Evolutionary conservation across 768 basidiomycete species (phyloP).

Genomic region (Pisolithus marmoratus): DNA sequence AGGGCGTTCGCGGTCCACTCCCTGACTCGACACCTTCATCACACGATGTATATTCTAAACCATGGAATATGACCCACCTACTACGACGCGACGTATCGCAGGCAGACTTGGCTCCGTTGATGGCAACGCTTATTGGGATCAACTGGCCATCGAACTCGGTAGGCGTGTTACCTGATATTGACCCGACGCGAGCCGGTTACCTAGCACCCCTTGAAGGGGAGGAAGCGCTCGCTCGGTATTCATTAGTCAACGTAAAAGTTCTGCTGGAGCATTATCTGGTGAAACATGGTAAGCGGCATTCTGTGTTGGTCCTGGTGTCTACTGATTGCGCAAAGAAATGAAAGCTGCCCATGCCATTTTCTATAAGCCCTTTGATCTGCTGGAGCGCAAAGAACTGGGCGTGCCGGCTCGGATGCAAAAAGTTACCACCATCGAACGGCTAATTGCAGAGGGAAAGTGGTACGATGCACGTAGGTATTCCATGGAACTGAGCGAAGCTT

Average conservation of each 20-base stretch:
- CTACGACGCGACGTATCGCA: conserved; percentile 75
- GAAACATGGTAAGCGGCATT: conserved; percentile 55
- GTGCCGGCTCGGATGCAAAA: conserved; percentile 30
- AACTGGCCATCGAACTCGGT: conserved; percentile 80
- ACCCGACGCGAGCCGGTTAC: conserved; percentile 55
- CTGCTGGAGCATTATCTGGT: conserved; percentile 72
- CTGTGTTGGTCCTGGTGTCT: background rate
- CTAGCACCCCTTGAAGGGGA: conserved; percentile 43
- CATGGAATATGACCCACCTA: conserved; percentile 56
- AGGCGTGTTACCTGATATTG: conserved; percentile 73
- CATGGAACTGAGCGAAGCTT: conserved; percentile 43
- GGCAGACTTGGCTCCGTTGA: conserved; percentile 74
- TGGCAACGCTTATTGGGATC: conserved; percentile 68
- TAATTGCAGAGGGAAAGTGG: conserved; percentile 42
- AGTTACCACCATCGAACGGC: conserved; percentile 38
- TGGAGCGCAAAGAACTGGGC: conserved; percentile 33
- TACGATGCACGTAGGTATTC: conserved; percentile 44
- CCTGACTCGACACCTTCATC: conserved; percentile 49
- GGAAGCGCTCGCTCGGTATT: conserved; percentile 44
- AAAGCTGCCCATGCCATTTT: conserved; percentile 53
- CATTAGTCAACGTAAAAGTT: conserved; percentile 62
- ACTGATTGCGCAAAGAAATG: conserved; percentile 38
- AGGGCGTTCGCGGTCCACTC: conserved; percentile 67
- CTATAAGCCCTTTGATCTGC: conserved; percentile 55
- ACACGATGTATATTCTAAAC: conserved; percentile 63